Evolutionary conservation across 1,284 basidiomycete genomes (phyloP).

Genomic region (Omphalotus olearius): DNA sequence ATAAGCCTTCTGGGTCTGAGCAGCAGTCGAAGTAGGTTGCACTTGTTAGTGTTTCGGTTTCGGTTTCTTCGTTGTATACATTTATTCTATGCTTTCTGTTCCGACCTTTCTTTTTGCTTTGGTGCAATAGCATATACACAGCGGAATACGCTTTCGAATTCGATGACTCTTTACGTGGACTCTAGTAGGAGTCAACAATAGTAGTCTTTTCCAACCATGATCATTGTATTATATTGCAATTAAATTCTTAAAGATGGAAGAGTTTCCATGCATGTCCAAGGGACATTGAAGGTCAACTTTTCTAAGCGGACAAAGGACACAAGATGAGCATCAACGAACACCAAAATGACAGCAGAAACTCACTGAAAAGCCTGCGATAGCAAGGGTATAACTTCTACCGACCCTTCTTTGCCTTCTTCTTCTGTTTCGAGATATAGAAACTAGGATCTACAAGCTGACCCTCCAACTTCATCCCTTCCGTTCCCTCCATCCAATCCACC

Average conservation of each 20-base stretch:
- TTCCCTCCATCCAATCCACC: constrained; percentile 42
- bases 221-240: too few relatives aligned
- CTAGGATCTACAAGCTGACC: constrained; percentile 20
- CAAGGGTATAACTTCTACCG: constrained; percentile 9
- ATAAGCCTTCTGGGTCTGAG: not conserved
- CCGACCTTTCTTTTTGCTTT: not conserved
- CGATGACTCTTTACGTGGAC: not conserved
- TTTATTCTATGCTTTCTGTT: too few relatives aligned
- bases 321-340: not conserved
- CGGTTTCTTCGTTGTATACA: not conserved
- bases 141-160: not conserved
- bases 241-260: too few relatives aligned
- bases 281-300: too few relatives aligned
- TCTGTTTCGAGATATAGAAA: constrained; percentile 13
- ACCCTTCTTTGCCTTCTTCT: constrained; percentile 9
- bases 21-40: not conserved
- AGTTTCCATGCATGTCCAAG: too few relatives aligned
- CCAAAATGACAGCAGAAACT: not conserved
- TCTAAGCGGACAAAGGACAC: too few relatives aligned
- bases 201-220: too few relatives aligned
- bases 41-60: not conserved
- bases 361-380: not conserved
- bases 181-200: not conserved
- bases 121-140: constrained; percentile 1
- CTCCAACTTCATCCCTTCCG: constrained; percentile 21